These are phyloP conservation scores for Claviceps sp. DNA, from an alignment of 2,329 filamentous ascomycete genomes.

Conservation along the genomic window DNA sequence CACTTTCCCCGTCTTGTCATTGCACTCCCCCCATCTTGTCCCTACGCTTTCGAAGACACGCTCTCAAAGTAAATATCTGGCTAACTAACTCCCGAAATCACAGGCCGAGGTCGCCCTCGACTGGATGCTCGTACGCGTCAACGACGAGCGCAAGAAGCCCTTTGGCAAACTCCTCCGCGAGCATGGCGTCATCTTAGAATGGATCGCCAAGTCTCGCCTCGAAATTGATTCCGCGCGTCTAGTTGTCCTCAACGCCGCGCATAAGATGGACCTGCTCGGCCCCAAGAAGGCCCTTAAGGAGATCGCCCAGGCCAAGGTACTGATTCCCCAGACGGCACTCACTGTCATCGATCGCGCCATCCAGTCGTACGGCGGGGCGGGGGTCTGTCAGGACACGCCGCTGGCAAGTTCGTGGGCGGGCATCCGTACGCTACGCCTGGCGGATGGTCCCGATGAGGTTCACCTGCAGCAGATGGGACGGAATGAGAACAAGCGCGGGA, in stretches of 20 bases:
- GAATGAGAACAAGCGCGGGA: slow-evolving; percentile 63
- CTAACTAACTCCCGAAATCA: neutral
- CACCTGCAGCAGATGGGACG: slow-evolving; percentile 70
- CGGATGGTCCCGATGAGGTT: slow-evolving; percentile 94
- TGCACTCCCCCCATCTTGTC: neutral
- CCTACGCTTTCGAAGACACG: too few species aligned
- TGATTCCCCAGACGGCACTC: slow-evolving; percentile 70
- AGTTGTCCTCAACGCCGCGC: slow-evolving; percentile 83
- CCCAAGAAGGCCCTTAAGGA: slow-evolving; percentile 85
- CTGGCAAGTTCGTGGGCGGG: slow-evolving; percentile 71
- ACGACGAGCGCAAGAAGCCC: slow-evolving; percentile 79
- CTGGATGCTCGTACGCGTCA: slow-evolving; percentile 88
- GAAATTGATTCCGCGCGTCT: slow-evolving; percentile 90
- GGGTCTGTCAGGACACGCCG: slow-evolving; percentile 89
- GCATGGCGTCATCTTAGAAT: slow-evolving; percentile 90
- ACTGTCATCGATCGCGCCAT: slow-evolving; percentile 88
- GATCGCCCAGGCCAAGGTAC: slow-evolving; percentile 90
- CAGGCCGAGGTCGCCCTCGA: slow-evolving; percentile 79
- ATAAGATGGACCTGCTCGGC: slow-evolving; percentile 81
- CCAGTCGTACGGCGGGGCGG: slow-evolving; percentile 81
- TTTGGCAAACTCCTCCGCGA: slow-evolving; percentile 79
- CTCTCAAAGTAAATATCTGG: neutral
- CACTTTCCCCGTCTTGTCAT: neutral
- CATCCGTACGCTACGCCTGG: slow-evolving; percentile 70
- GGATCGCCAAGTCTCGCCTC: slow-evolving; percentile 81